Evolutionary conservation across 2,329 filamentous ascomycete species (phyloP), one percentile per base, ranked within the genome.

Genomic region (Leptographium radiaticola): DNA sequence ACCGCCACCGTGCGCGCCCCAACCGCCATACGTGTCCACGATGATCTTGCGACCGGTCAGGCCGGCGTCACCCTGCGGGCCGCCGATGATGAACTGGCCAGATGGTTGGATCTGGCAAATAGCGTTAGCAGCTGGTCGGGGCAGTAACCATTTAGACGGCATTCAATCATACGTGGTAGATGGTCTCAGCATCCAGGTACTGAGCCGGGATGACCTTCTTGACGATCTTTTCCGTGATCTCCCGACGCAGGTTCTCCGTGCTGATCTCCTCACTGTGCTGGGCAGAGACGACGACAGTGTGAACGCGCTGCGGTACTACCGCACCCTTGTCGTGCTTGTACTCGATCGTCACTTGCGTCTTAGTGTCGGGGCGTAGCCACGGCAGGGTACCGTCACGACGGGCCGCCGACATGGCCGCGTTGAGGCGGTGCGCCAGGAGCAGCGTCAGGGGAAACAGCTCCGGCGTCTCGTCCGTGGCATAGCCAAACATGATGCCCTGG

Each of bases 401-500:
- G 67, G 91, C 89, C 64, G 84, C 79, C 60, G 83, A 87, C 90
- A 98, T 95, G 71, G 89, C 89, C 68, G 84, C 80, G 77, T 98
- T 98, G 65, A 98, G 87, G 80, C 90, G 89, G 83, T 98, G 93
- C 67, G 93, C 86, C 68, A 97, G 83, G 66, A 91, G 81, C 64
- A 97, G 80, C 66, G 91, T 97, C 67, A 98, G 79, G 62, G 93
- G 93, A 70, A 97, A 87, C 64, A 95, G 82, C 78, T 98, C 93
- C 59, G 91, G 90, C 65, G 93, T 97, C 82, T 98, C 93, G 68
- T 98, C 93, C 66, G 93, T 95, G 72, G 93, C 93, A 81, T 98
- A 98, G 66, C 93, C 93, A 75, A 98, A 98, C 93, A 98, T 98
- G 80, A 98, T 96, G 80, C 93, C 93, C 80, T 98, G 93, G 75